Conservation (phyloP, 2,329 filamentous ascomycete species). For the Xylaria sp. region DNA sequence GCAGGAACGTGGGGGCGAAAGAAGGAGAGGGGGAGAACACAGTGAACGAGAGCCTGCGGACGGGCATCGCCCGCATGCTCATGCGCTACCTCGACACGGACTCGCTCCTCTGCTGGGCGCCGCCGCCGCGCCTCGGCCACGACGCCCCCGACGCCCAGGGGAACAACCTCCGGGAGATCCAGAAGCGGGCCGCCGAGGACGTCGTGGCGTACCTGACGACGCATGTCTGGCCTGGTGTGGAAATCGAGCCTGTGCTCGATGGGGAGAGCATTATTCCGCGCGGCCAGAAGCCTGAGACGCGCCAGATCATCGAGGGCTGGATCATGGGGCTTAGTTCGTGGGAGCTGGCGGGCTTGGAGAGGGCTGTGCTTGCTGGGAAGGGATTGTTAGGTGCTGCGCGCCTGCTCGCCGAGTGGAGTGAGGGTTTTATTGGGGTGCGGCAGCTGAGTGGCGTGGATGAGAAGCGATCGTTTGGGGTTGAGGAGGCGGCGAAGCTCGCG, state of each 20-base stretch:
- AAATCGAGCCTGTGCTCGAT: conserved; percentile 83
- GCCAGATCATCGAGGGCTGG: conserved; percentile 82
- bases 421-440: conserved; percentile 69
- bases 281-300: conserved; percentile 78
- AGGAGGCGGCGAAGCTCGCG: conserved; percentile 81
- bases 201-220: conserved; percentile 78
- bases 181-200: conserved; percentile 74
- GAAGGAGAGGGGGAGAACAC: background rate
- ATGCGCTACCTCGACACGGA: conserved; percentile 93
- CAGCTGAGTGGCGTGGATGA: conserved; percentile 47
- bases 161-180: conserved; percentile 75
- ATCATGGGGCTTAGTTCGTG: conserved; percentile 76
- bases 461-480: conserved; percentile 73
- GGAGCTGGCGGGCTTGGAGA: conserved; percentile 88
- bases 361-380: conserved; percentile 86
- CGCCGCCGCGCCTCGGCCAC: conserved; percentile 60
- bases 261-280: conserved; percentile 78
- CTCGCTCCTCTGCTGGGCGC: conserved; percentile 89
- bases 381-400: conserved; percentile 82
- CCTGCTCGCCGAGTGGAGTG: conserved; percentile 87
- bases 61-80: conserved; percentile 72
- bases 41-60: conserved; percentile 63
- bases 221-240: conserved; percentile 84
- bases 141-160: conserved; percentile 54
- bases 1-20: conserved; percentile 51